Conservation (phyloP, 805 yeast genomes). For the Teunomyces atbi region DNA sequence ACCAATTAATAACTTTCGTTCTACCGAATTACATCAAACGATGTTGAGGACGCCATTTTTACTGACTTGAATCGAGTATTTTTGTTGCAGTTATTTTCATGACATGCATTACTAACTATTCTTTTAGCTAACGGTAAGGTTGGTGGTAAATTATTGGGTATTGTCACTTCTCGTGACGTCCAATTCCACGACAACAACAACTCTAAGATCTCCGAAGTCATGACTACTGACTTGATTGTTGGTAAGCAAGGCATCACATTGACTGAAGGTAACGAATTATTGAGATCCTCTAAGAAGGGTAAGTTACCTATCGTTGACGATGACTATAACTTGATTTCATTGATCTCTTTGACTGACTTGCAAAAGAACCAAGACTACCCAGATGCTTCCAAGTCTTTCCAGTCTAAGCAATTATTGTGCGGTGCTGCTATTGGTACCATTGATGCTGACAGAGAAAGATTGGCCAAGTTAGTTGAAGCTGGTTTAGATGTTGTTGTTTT, state of each 20-base stretch:
- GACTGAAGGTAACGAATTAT: slow-evolving; percentile 82
- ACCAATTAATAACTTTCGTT: slow-evolving; percentile 89
- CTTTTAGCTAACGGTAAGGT: slow-evolving; percentile 73
- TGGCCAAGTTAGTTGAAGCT: slow-evolving; percentile 81
- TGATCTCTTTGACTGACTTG: slow-evolving; percentile 93
- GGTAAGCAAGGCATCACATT: slow-evolving; percentile 81
- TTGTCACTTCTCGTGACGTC: slow-evolving; percentile 93
- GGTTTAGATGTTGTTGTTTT: slow-evolving; percentile 95
- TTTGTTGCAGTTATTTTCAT: not conserved
- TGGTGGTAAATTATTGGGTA: slow-evolving; percentile 91
- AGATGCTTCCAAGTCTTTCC: slow-evolving; percentile 87
- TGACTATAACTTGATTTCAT: slow-evolving; percentile 72
- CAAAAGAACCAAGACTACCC: slow-evolving; percentile 95
- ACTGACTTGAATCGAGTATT: slow-evolving; percentile 8
- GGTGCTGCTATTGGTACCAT: slow-evolving; percentile 99
- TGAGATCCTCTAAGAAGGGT: slow-evolving; percentile 94
- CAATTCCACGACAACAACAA: slow-evolving; percentile 83
- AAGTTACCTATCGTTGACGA: slow-evolving; percentile 90
- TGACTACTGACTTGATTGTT: slow-evolving; percentile 87
- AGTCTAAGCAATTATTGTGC: slow-evolving; percentile 93
- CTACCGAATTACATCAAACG: slow-evolving; percentile 97
- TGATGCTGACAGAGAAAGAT: slow-evolving; percentile 82
- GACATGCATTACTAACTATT: slow-evolving; percentile 27
- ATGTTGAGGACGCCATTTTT: slow-evolving; percentile 79
- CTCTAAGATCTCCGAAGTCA: slow-evolving; percentile 67